Evolutionary conservation across 192 early-diverging fungal species (phyloP).

Genomic region (Rhizoclosmatium globosum): DNA sequence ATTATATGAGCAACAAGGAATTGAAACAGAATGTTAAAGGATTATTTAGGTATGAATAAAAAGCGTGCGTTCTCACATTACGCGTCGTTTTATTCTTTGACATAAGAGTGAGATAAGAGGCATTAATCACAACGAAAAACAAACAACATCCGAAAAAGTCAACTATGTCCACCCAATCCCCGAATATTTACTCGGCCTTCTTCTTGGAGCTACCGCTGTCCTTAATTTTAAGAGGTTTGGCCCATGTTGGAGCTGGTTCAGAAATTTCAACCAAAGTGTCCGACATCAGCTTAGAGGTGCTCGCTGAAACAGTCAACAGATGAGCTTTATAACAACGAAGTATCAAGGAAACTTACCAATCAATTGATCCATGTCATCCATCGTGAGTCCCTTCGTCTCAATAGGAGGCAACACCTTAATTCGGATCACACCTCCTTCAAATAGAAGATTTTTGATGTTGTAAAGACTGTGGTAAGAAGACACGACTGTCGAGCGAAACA

Average conservation of each 20-base stretch:
- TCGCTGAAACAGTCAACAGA: background rate
- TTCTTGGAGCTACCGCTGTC: slow-evolving; percentile 4
- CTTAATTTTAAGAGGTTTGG: slow-evolving; percentile 29
- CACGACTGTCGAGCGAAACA: slow-evolving; percentile 58
- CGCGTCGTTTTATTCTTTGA: no score
- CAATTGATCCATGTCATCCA: slow-evolving; percentile 47
- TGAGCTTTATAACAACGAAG: background rate
- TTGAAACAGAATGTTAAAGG: background rate
- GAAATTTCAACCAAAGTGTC: slow-evolving; percentile 34
- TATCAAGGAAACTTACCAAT: slow-evolving; percentile 4
- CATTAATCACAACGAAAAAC: no score
- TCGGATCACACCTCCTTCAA: slow-evolving; percentile 46
- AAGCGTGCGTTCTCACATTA: no score
- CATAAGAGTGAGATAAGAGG: no score
- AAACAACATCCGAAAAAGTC: no score
- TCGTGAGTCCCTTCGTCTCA: slow-evolving; percentile 39
- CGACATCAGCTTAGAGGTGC: slow-evolving; percentile 12
- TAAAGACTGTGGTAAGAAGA: slow-evolving; percentile 64
- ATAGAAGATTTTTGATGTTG: slow-evolving; percentile 44
- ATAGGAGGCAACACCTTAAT: slow-evolving; percentile 55
- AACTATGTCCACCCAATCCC: no score
- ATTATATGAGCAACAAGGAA: background rate
- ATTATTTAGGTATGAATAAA: no score
- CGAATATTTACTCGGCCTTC: slow-evolving; percentile 6
- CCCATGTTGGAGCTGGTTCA: slow-evolving; percentile 23